A percentile compares a stretch with the other conserved stretches of the same genome.
Conservation (phyloP, 768 basidiomycete genomes). For the Agrocybe praecox region DNA sequence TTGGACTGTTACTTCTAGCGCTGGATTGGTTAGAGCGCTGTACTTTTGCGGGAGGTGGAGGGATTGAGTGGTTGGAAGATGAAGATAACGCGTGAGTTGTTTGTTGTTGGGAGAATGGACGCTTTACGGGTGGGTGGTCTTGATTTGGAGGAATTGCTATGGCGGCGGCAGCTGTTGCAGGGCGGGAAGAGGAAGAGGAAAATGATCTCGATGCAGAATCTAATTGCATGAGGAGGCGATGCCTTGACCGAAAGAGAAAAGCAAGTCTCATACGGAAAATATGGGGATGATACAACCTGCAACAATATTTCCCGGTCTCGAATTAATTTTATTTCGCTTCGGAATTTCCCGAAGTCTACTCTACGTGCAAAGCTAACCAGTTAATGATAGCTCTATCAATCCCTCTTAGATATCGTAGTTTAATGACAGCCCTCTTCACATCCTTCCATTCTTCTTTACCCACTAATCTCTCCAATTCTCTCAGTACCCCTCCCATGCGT, state of each 20-base stretch:
- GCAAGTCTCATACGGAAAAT: constrained; percentile 52
- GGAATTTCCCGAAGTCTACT: constrained; percentile 18
- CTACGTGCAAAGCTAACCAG: constrained; percentile 35
- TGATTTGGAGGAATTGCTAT: neutral
- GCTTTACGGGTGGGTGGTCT: constrained; percentile 37
- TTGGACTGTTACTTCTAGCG: constrained; percentile 9
- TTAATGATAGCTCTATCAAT: constrained; percentile 54
- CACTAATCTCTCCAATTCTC: constrained; percentile 51
- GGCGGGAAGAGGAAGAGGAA: constrained; percentile 22
- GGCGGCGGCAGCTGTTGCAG: constrained; percentile 3
- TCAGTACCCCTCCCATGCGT: constrained; percentile 48
- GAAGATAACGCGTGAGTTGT: constrained; percentile 26
- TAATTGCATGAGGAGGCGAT: constrained; percentile 63
- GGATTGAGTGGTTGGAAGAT: constrained; percentile 18
- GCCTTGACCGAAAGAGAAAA: constrained; percentile 47
- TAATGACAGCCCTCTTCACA: constrained; percentile 62
- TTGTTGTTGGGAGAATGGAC: constrained; percentile 46
- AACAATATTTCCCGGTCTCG: neutral
- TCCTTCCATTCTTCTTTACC: constrained; percentile 52
- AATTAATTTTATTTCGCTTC: constrained; percentile 13
- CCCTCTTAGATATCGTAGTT: constrained; percentile 73
- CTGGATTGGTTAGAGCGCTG: constrained; percentile 12
- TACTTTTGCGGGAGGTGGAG: constrained; percentile 22
- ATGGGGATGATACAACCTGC: constrained; percentile 13
- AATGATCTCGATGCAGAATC: constrained; percentile 34